Base-by-base conservation (phyloP, 305 asterid genomes). In the Fraxinus baroniana region DNA sequence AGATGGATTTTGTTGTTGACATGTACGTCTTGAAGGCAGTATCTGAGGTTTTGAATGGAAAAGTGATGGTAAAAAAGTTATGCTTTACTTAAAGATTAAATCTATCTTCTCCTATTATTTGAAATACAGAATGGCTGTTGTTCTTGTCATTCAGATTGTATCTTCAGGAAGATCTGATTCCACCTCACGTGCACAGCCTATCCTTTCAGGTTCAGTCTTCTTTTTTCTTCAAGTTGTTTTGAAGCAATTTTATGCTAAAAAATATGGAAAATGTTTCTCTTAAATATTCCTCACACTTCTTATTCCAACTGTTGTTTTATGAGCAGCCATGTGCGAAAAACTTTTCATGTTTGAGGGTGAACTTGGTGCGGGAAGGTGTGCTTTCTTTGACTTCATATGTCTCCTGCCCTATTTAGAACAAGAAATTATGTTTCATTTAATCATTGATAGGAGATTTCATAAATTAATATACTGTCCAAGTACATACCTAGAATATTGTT, bases 321-420 rank as follows among this genome's bases (percentile, higher is more conserved):
- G 86, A 74, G 87, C 97, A 95, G 99, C 94, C 52, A 94, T 95
- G 95, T 83, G 97, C 22, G 90, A 83, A 87, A 94, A 89, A 80
- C 88, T 86, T 73, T 89, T 90, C 82, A 39, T 71, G 81, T 92
- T 94, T 86, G 97, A 89, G 80, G 98, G 96, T 52, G 93, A 92
- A 82, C 87, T 89, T 83, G 97, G 97, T 78, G 96, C 97, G 46
- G 97, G 94, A 89, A 95, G 98, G 99, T 95, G 82, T 79, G 90
- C 81, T 85, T 84, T 85, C 75, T 87, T 80, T 72, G 83, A 66
- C 37, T 35, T 68, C 55, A 74, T 66, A 55, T 49, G 49, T 83
- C 68, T 74, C 49, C 7, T 76, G 68, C 60, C 66, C 79, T 64
- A 18, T 81, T 75, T 35, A n/a, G 55, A 71, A 81, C 60, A 66